Evolutionary conservation across 164 flowering plant species (phyloP).

Genomic region (Magnolia officinalis): DNA sequence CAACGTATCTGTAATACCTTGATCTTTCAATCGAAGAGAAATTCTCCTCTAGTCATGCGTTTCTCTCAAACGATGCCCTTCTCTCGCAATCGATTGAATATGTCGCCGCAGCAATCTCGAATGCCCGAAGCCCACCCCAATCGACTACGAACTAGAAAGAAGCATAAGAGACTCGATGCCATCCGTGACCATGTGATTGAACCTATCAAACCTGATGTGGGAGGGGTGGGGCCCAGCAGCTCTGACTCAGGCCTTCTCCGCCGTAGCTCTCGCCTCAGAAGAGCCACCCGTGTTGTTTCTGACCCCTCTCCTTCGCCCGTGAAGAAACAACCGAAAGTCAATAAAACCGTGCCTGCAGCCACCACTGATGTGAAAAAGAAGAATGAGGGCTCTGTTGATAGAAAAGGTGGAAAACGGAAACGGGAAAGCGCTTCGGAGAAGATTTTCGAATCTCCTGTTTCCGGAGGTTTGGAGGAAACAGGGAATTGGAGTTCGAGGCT

Average conservation of each 20-base stretch:
- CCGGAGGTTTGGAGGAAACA: conserved; percentile 29
- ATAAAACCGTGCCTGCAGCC: neutral
- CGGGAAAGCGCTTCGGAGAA: conserved; percentile 3
- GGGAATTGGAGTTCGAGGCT: conserved; percentile 60
- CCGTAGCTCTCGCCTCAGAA: conserved; percentile 70
- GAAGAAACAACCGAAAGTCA: conserved; percentile 39
- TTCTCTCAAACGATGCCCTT: conserved; percentile 27
- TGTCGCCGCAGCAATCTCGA: conserved; percentile 2
- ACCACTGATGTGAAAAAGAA: conserved; percentile 2
- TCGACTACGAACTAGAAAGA: conserved; percentile 42
- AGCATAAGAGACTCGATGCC: conserved; percentile 76
- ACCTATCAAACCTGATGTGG: conserved; percentile 22
- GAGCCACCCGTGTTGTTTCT: conserved; percentile 45
- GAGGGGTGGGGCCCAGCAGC: conserved; percentile 16
- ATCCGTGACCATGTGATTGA: conserved; percentile 50
- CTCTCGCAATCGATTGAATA: conserved; percentile 15
- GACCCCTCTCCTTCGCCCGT: conserved; percentile 65
- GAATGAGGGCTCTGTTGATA: conserved; percentile 11
- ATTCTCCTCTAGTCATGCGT: conserved; percentile 45
- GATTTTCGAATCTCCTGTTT: conserved; percentile 14
- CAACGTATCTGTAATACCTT: neutral
- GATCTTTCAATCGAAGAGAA: neutral
- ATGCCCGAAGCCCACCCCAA: conserved; percentile 2
- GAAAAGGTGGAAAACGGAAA: conserved; percentile 17
- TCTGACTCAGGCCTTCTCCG: conserved; percentile 35